These are phyloP conservation scores for Torulaspora pretoriensis DNA, from an alignment of 1,139 yeast species.

Conservation along the genomic window DNA sequence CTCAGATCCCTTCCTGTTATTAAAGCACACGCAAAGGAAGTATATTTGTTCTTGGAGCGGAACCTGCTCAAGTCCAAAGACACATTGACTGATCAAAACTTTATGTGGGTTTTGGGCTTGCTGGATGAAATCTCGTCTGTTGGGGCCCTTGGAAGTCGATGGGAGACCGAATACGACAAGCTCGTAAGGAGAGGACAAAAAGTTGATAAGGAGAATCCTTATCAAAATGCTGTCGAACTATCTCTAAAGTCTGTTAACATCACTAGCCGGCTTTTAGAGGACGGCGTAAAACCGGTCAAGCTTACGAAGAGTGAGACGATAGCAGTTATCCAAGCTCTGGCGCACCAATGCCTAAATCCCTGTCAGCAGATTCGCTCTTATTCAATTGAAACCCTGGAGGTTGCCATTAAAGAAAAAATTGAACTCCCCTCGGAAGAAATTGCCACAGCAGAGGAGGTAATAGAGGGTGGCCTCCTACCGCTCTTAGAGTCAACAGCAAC, in stretches of 20 bases:
- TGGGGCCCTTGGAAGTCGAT: slow-evolving; percentile 76
- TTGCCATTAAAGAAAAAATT: slow-evolving; percentile 41
- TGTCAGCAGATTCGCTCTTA: slow-evolving; percentile 68
- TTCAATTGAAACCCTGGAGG: slow-evolving; percentile 57
- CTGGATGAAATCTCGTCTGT: slow-evolving; percentile 78
- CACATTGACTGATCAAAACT: slow-evolving; percentile 48
- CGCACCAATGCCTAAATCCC: slow-evolving; percentile 86
- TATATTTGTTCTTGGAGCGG: slow-evolving; percentile 49
- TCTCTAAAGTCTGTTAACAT: slow-evolving; percentile 61
- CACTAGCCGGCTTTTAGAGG: slow-evolving; percentile 48
- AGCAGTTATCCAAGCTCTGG: slow-evolving; percentile 70
- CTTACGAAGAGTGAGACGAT: slow-evolving; percentile 39
- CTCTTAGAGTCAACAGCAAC: slow-evolving; percentile 44
- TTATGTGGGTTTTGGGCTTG: slow-evolving; percentile 61
- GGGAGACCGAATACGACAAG: slow-evolving; percentile 59
- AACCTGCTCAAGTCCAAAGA: slow-evolving; percentile 41
- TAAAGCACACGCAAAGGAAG: slow-evolving; percentile 46
- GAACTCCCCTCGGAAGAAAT: slow-evolving; percentile 35
- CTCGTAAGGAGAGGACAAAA: slow-evolving; percentile 43
- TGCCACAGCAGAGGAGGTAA: slow-evolving; percentile 48
- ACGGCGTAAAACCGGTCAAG: slow-evolving; percentile 16
- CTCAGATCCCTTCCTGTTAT: slow-evolving; percentile 56
- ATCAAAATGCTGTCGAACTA: slow-evolving; percentile 50
- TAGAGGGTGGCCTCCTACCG: slow-evolving; percentile 74
- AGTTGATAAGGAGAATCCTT: slow-evolving; percentile 45